These are phyloP conservation scores for Hericium rajendrae DNA, from an alignment of 768 basidiomycete genomes.

Conservation along the genomic window DNA sequence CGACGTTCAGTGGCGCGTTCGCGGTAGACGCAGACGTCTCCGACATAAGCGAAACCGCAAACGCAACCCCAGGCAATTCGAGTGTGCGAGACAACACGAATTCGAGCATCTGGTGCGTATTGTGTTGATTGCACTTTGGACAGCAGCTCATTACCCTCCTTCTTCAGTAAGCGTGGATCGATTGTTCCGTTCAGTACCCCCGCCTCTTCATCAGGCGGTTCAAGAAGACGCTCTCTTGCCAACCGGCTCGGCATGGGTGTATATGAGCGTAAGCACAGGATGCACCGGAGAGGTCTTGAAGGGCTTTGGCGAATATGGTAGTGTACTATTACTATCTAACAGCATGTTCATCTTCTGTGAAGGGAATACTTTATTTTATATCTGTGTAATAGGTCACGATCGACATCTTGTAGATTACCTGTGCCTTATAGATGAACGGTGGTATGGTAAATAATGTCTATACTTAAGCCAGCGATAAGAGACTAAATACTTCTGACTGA, in stretches of 20 bases:
- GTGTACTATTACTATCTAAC: no score
- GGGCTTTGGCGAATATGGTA: neutral
- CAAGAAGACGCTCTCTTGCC: neutral
- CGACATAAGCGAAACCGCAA: neutral
- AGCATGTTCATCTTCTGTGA: no score
- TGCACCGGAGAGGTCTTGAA: neutral
- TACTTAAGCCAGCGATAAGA: no score
- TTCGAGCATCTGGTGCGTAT: neutral
- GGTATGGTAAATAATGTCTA: no score
- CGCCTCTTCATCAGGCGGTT: neutral
- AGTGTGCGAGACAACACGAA: neutral
- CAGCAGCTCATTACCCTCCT: neutral
- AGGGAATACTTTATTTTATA: no score
- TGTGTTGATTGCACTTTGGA: no score
- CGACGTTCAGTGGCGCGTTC: neutral
- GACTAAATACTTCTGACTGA: no score
- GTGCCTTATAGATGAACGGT: no score
- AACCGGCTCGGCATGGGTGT: neutral
- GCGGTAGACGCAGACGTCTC: neutral
- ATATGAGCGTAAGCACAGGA: slow-evolving; percentile 3
- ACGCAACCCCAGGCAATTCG: neutral
- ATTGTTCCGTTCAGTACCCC: neutral
- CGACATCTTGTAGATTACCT: no score
- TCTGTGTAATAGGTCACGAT: no score
- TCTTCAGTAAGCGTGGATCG: neutral